These are phyloP conservation scores for Fusarium chuoi DNA, from an alignment of 2,329 filamentous ascomycete species.

Conservation along the genomic window DNA sequence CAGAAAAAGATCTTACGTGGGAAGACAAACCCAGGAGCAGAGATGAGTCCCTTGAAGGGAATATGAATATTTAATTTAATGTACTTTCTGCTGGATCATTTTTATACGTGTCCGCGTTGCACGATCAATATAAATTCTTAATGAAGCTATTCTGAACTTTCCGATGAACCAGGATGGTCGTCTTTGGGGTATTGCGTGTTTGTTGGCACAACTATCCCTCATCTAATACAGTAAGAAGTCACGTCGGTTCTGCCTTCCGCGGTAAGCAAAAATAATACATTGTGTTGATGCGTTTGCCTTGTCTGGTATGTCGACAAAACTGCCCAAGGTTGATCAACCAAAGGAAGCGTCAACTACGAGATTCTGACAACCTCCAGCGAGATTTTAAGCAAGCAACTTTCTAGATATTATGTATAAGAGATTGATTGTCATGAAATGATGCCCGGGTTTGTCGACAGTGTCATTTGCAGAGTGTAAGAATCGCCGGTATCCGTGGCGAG, in stretches of 20 bases:
- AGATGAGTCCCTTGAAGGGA: background rate
- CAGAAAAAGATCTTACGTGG: background rate
- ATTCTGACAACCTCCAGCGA: background rate
- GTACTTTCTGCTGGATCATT: background rate
- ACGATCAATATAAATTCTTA: background rate
- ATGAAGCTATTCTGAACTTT: background rate
- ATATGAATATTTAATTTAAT: background rate
- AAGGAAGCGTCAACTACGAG: background rate
- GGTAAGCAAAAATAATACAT: background rate
- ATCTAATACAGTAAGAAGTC: no score
- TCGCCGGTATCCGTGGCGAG: background rate
- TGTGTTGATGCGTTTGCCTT: background rate
- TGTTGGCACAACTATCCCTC: fast-evolving
- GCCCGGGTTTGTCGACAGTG: no score
- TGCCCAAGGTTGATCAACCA: background rate
- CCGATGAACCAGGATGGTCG: no score
- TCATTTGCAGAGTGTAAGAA: background rate
- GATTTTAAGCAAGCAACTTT: no score
- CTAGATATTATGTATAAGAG: fast-evolving
- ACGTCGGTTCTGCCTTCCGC: no score
- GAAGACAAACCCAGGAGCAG: background rate
- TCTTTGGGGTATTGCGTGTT: background rate
- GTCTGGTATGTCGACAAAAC: background rate
- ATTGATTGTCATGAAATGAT: no score
- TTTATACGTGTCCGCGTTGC: fast-evolving